Evolutionary conservation across 2,329 filamentous ascomycete species (phyloP), one percentile per base, ranked within the genome.

Genomic region (Colletotrichum spaethianum): DNA sequence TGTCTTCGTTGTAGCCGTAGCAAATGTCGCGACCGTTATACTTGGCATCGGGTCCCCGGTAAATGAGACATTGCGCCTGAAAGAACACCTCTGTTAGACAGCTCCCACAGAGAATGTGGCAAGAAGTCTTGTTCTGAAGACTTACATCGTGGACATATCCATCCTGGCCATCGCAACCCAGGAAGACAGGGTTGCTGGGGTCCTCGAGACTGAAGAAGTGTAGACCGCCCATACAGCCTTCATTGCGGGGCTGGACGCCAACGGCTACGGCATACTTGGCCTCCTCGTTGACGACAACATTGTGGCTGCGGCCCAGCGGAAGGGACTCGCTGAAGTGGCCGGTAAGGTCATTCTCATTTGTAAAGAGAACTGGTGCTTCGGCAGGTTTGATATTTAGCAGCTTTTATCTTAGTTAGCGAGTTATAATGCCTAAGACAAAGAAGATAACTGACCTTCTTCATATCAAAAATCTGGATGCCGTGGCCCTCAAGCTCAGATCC

Each of bases 391-490:
- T 76, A 16, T 79, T 78, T 46, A 85, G 77, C 26, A 88, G 82
- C 80, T 75, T 18, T 3, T 11, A 1, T 3, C 2, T 3, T 7
- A n/a, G 57, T 68, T 14, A 68, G 23, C 50, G 1, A 8, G 31
- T 11, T 4, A 18, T 44, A 6, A 9, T 7, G 4, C 1, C 14
- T 3, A 36, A 8, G 6, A 14, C 2, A 31, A 8, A 1, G 16
- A 36, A 12, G 23, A 31, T 3, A 18, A 28, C 56, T 56, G 1
- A 73, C 72, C 63, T 86, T 89, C 74, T 82, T 86, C 86, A 90
- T 84, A 76, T 91, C 89, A 73, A 91, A 91, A 76, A 91, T 87
- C 77, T 91, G 89, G 42, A 91, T 84, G 38, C 87, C 86, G 75
- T 91, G 89, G 63, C 81, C 78, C 23, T 77, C 75, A 2, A 86